Evolutionary conservation across 2,329 filamentous ascomycete species (phyloP), one percentile per base, ranked within the genome.

Genomic region (Penicillium fuscoglaucum): DNA sequence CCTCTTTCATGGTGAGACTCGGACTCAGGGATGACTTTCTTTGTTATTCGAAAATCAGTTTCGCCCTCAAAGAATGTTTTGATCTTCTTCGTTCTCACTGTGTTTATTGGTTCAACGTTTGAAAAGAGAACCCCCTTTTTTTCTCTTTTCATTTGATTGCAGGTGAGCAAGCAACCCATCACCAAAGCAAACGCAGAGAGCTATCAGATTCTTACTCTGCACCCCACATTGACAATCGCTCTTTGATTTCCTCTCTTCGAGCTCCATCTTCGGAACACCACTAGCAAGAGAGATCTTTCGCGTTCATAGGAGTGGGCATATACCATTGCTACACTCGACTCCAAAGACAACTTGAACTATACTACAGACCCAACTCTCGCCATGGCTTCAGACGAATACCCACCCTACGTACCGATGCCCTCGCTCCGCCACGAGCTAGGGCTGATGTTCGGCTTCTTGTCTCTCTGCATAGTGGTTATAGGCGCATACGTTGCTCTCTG

Each of bases 391-490:
- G 21, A 59, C 40, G 57, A 52, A 19, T 65, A 59, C 41, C 69
- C 70, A 10, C 68, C 69, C 3, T 70, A 66, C 52, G 70, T 68
- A 5, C 65, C 69, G n/a, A 68, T 69, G 52, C 59, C 65, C 44
- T 71, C 72, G 6, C 65, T 76, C 12, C 64, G 59, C 21, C 70
- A 70, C 33, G 76, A 78, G 63, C 63, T 78, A 21, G 74, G 74
- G 28, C 69, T 77, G 31, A 71, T 76, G 62, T 75, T 77, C 59
- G 76, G 67, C 19, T 78, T 78, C 53, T 63, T 76, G 1, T 65
- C 53, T 24, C 68, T 70, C 5, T 73, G 66, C 49, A 48, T 73
- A 37, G 58, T 74, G 10, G 73, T 70, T 6, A 72, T 76, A 58
- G 70, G 45, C 0, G 55, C 70, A 3, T 78, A 78, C 49, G 66